phyloP scores from a whole-genome alignment of 768 basidiomycete species.

The Leccinum broughii region DNA sequence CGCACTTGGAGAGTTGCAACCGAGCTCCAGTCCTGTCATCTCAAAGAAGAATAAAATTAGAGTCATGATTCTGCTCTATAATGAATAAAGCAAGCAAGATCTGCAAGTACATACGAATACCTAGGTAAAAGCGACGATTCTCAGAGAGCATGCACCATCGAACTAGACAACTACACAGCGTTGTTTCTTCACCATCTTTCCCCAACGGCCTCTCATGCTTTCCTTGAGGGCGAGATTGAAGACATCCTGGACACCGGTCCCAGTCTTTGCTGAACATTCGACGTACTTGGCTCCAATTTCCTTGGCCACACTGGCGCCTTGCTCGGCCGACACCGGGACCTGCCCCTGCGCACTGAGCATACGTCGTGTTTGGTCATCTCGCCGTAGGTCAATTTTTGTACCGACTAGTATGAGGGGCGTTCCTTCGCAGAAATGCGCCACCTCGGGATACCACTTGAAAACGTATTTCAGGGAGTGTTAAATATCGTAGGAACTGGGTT shows the following conservation, averaged over 20 bases:
- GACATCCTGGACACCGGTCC: conserved; percentile 86
- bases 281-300: conserved; percentile 93
- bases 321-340: conserved; percentile 75
- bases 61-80: conserved; percentile 6
- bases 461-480: conserved; percentile 11
- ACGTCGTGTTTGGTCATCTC: conserved; percentile 80
- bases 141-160: conserved; percentile 6
- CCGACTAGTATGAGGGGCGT: conserved; percentile 91
- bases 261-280: conserved; percentile 95
- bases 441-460: conserved; percentile 87
- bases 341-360: conserved; percentile 91
- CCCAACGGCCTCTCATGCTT: conserved; percentile 81
- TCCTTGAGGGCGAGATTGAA: conserved; percentile 88
- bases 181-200: conserved; percentile 66
- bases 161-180: conserved; percentile 63
- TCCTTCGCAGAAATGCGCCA: conserved; percentile 87
- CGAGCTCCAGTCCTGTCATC: conserved; percentile 18
- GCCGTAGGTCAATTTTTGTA: conserved; percentile 90
- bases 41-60: conserved; percentile 27
- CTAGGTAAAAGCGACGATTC: conserved; percentile 14
- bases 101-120: conserved; percentile 32
- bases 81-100: conserved; percentile 23
- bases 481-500: conserved; percentile 1
- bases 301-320: conserved; percentile 81
- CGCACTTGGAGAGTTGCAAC: conserved; percentile 28